Evolutionary conservation across 352 stramenopile species (phyloP).

Genomic region (Phytopythium helicoides): DNA sequence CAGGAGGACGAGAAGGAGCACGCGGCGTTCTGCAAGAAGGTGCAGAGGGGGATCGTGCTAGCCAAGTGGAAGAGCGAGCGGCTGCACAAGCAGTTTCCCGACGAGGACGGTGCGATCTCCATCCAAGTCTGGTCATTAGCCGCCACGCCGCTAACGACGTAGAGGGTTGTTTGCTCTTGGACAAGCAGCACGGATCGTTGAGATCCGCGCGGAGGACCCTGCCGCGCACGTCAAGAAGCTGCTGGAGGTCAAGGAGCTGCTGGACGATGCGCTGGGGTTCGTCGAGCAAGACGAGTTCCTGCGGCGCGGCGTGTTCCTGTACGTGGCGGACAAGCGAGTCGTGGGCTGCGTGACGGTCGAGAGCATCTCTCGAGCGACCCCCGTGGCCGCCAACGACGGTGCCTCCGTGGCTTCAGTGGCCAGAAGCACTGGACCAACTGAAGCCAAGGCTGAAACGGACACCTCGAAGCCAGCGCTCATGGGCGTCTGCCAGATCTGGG

Average conservation of each 20-base stretch:
- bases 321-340: slow-evolving; percentile 51
- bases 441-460: not conserved
- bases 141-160: too few relatives aligned
- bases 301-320: slow-evolving; percentile 57
- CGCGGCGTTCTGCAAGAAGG: slow-evolving; percentile 47
- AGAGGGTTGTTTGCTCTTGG: too few relatives aligned
- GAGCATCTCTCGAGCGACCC: slow-evolving; percentile 41
- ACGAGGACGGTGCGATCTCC: slow-evolving; percentile 8
- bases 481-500: slow-evolving; percentile 73
- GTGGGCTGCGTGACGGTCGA: slow-evolving; percentile 63
- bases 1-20: slow-evolving; percentile 76
- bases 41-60: slow-evolving; percentile 44
- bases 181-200: slow-evolving; percentile 46
- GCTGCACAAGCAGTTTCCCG: slow-evolving; percentile 34
- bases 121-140: slow-evolving; percentile 3
- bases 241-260: slow-evolving; percentile 60
- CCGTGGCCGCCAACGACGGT: slow-evolving; percentile 23
- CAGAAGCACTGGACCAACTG: too few relatives aligned
- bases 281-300: slow-evolving; percentile 50
- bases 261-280: slow-evolving; percentile 73
- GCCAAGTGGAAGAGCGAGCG: slow-evolving; percentile 71
- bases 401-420: too few relatives aligned
- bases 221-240: slow-evolving; percentile 68
- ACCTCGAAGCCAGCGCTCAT: slow-evolving; percentile 26
- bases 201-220: slow-evolving; percentile 55